Evolutionary conservation across 371 early-diverging fungal genomes (phyloP).

Genomic region (Conidiobolus incongruus): DNA sequence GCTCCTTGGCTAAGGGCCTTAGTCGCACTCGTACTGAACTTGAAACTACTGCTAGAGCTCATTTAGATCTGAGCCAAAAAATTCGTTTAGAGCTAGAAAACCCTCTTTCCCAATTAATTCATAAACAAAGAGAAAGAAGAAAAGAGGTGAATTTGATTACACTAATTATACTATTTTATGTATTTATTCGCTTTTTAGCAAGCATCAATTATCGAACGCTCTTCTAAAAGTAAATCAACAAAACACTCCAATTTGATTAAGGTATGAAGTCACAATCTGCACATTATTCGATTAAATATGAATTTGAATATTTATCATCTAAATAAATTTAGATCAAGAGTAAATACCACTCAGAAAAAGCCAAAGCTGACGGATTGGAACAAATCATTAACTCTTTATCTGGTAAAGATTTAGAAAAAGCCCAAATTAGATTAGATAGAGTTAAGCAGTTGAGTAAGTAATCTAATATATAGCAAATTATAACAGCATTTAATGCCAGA

Average conservation of each 20-base stretch:
- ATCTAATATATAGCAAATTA: background rate
- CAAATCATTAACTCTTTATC: conserved; percentile 4
- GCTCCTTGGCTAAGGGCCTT: conserved; percentile 37
- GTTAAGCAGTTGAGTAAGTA: conserved; percentile 12
- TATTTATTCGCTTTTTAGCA: conserved; percentile 12
- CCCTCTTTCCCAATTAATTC: conserved; percentile 46
- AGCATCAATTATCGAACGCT: conserved; percentile 21
- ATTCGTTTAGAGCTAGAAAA: conserved; percentile 51
- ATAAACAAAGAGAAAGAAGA: conserved; percentile 51
- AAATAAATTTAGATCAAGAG: conserved; percentile 13
- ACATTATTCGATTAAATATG: background rate
- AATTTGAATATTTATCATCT: no score
- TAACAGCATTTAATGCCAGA: no score
- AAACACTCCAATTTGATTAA: conserved; percentile 5
- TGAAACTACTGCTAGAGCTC: conserved; percentile 48
- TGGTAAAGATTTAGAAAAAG: conserved; percentile 7
- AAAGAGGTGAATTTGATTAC: conserved; percentile 18
- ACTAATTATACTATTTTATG: no score
- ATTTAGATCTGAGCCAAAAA: conserved; percentile 52
- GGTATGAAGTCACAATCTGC: background rate
- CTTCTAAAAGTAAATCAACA: conserved; percentile 12
- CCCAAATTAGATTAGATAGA: conserved; percentile 11
- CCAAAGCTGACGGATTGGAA: conserved; percentile 9
- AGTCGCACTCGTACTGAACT: conserved; percentile 50
- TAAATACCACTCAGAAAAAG: conserved; percentile 18